These are phyloP conservation scores for Grigorovia yakushimaensis DNA, from an alignment of 805 yeast species.

Conservation along the genomic window DNA sequence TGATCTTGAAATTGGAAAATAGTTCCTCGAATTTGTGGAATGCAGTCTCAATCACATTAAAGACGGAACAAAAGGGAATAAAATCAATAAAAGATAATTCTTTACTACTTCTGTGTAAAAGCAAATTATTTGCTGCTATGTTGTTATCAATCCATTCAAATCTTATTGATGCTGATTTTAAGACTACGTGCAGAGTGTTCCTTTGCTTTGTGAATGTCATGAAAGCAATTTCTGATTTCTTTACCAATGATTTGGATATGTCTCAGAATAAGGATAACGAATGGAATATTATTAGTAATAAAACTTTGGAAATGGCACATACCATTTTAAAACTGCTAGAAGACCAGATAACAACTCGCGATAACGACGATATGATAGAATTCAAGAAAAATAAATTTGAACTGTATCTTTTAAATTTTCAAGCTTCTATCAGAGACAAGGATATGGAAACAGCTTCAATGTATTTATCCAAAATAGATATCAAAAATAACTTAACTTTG, in stretches of 20 bases:
- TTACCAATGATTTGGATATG: background rate
- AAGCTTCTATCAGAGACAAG: constrained; percentile 20
- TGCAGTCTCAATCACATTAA: constrained; percentile 21
- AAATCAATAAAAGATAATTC: constrained; percentile 2
- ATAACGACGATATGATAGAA: constrained; percentile 4
- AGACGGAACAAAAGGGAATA: constrained; percentile 9
- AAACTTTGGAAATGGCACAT: constrained; percentile 18
- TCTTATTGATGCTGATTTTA: background rate
- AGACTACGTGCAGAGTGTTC: constrained; percentile 13
- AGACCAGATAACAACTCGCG: constrained; percentile 4
- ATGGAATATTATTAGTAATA: constrained; percentile 10
- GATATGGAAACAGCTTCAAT: constrained; percentile 31
- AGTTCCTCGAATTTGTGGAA: constrained; percentile 33
- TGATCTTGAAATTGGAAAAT: constrained; percentile 19
- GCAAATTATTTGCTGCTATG: constrained; percentile 26
- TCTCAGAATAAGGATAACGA: background rate
- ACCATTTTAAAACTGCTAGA: constrained; percentile 18
- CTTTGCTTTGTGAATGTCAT: constrained; percentile 27
- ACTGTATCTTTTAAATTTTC: constrained; percentile 27
- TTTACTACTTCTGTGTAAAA: constrained; percentile 8
- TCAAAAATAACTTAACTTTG: constrained; percentile 6
- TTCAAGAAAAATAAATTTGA: constrained; percentile 21
- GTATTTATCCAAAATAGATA: constrained; percentile 26
- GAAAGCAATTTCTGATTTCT: constrained; percentile 23
- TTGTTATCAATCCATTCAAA: constrained; percentile 15